Evolutionary conservation across 2,329 filamentous ascomycete genomes (phyloP), one percentile per base, ranked within the genome.

Genomic region (Monosporascus sp.): DNA sequence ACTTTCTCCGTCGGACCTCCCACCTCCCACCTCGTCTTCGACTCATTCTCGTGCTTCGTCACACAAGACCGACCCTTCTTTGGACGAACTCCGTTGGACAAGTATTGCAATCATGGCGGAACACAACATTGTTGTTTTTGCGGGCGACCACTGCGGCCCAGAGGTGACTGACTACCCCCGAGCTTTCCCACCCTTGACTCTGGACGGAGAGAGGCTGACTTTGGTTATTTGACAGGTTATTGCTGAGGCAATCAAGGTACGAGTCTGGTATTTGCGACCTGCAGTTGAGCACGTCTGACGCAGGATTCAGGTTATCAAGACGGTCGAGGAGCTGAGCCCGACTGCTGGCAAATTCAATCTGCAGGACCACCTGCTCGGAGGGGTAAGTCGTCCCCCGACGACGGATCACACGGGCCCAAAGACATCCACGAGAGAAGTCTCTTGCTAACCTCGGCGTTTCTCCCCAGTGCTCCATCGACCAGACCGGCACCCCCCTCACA

Each of bases 321-420:
- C 87, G 4, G 77, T 97, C 55, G 88, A 96, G 76, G 81, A 86
- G 64, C 75, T 78, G 62, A 86, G 83, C 68, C 80, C 86, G 52
- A 82, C 85, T 60, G 80, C 88, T 52, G 78, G 76, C 70, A 87
- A 86, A 65, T 96, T 97, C 77, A 91, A 94, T 70, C 87, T 97
- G 65, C 83, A 96, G 69, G 85, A 96, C 53, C 91, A 97, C 70
- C 80, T 95, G 52, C 82, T 99, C 54, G 92, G 94, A 66, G 93
- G 94, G 66, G 93, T 59, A 60, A 38, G 57, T 60, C 41, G 37
- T 31, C 37, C 45, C 45, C 26, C 26, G 26, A 26, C 26, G 26
- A 26, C 26, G 26, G 26, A 26, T 26, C 26, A 26, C 26, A 26
- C 26, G 26, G 26, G 26, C 26, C 26, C 26, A 26, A 26, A 26